These are phyloP conservation scores for Bipolaris cookei DNA, from an alignment of 2,329 filamentous ascomycete species.

Conservation along the genomic window DNA sequence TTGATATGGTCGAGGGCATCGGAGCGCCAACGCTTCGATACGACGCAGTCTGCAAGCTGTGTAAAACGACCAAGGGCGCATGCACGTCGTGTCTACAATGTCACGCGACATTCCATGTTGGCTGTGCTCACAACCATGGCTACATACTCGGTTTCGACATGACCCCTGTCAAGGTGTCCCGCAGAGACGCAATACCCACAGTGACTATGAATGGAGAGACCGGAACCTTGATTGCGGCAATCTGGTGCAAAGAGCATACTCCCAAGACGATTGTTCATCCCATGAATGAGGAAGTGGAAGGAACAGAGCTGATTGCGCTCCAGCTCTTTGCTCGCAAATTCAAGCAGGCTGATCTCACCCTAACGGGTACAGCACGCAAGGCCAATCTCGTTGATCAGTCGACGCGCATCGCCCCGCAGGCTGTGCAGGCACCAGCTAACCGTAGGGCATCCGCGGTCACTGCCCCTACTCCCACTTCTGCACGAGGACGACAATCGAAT, in stretches of 20 bases:
- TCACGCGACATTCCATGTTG: slow-evolving; percentile 76
- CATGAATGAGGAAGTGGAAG: slow-evolving; percentile 77
- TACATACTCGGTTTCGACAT: slow-evolving; percentile 91
- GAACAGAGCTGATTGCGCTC: slow-evolving; percentile 76
- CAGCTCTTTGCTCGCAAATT: slow-evolving; percentile 87
- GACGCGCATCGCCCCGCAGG: slow-evolving; percentile 57
- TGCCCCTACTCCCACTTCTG: slow-evolving; percentile 42
- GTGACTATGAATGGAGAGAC: slow-evolving; percentile 81
- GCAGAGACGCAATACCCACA: slow-evolving; percentile 79
- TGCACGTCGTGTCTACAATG: slow-evolving; percentile 84
- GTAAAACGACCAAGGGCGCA: slow-evolving; percentile 76
- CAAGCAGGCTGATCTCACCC: slow-evolving; percentile 89
- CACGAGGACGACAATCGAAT: slow-evolving; percentile 44
- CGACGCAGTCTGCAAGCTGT: slow-evolving; percentile 81
- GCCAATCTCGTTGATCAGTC: slow-evolving; percentile 76
- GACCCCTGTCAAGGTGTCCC: slow-evolving; percentile 84
- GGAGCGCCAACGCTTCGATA: slow-evolving; percentile 74
- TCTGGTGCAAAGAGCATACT: slow-evolving; percentile 92
- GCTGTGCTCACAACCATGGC: slow-evolving; percentile 83
- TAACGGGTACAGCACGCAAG: slow-evolving; percentile 92
- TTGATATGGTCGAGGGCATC: slow-evolving; percentile 90
- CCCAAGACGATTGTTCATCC: slow-evolving; percentile 73
- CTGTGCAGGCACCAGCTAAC: slow-evolving; percentile 34
- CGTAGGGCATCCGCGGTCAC: slow-evolving; percentile 52
- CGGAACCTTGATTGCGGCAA: slow-evolving; percentile 80